Evolutionary conservation across 371 early-diverging fungal genomes (phyloP), one percentile per base, ranked within the genome.

Genomic region (Batrachochytrium dendrobatidis): DNA sequence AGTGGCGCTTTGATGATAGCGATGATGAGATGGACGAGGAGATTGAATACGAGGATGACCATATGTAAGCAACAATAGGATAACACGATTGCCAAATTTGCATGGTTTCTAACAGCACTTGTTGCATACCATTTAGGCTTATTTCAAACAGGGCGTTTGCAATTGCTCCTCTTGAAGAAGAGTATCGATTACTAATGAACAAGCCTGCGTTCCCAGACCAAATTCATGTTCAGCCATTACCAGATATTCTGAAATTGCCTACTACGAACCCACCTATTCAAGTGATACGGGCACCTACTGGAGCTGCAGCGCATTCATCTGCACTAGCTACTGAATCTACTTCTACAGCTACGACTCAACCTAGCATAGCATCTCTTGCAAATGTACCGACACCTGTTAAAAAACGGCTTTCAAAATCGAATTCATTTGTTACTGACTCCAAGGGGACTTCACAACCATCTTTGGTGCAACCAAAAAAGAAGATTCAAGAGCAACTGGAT

Each of bases 101-200:
- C 39, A 15, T 39, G 15, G 39, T 15, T 15, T 15, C 39, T 15
- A 15, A 39, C 39, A 39, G n/a, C n/a, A 39, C 20, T 20, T 15
- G 15, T 39, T 39, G 7, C 48, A 18, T 29, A 3, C 18, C 30
- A 55, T 32, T n/a, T 46, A 61, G 61, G 12, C 58, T 59, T 26
- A 58, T 73, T 6, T 58, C 65, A 15, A 66, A 45, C 56, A 61
- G 68, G 20, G 62, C 74, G 30, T 68, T 71, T 55, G 22, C 66
- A 18, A 32, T 69, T 35, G 62, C 63, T 0, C 64, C 69, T 18
- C 55, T 34, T 18, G 34, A 56, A 30, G 70, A 67, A 17, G 67
- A 69, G 25, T 57, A 62, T 28, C 65, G 68, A 30, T 26, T 20
- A 2, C 60, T 71, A 30, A 55, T 64, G 44, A 64, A 61, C 22